Conservation (phyloP, 1,284 basidiomycete genomes). For the Cryptococcus deneoformans region DNA sequence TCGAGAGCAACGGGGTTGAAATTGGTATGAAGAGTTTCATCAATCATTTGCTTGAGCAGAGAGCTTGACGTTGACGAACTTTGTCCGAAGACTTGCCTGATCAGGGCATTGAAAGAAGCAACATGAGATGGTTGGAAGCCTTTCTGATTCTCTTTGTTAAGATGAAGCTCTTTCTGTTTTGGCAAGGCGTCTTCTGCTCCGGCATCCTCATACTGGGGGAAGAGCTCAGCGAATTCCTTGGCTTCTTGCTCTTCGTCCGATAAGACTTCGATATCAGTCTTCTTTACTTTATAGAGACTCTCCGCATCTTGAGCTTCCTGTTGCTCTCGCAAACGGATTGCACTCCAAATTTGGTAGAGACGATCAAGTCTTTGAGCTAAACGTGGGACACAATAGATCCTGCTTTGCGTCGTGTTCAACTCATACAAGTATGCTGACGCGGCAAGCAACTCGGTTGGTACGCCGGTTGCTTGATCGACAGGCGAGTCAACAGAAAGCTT, state of each 20-base stretch:
- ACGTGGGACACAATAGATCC: conserved; percentile 11
- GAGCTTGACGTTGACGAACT: not conserved
- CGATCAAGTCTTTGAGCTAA: conserved; percentile 65
- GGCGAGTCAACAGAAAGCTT: conserved; percentile 2
- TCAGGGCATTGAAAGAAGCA: conserved; percentile 30
- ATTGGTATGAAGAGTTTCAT: conserved; percentile 18
- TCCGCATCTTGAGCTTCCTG: conserved; percentile 64
- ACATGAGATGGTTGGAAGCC: conserved; percentile 26
- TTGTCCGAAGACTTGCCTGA: conserved; percentile 18
- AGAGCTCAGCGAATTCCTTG: conserved; percentile 73
- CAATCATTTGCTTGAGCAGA: conserved; percentile 18
- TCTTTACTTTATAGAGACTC: conserved; percentile 75
- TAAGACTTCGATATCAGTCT: conserved; percentile 59
- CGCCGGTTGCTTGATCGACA: conserved; percentile 21
- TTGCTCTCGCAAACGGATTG: conserved; percentile 69
- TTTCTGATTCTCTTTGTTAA: conserved; percentile 2
- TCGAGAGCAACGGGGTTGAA: conserved; percentile 24
- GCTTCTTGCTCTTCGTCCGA: conserved; percentile 75
- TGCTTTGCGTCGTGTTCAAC: conserved; percentile 7
- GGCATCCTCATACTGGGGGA: conserved; percentile 70
- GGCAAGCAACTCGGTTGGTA: conserved; percentile 15
- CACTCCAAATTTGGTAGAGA: conserved; percentile 74
- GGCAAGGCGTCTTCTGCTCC: conserved; percentile 20
- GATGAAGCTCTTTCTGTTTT: not conserved
- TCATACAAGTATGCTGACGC: conserved; percentile 9